These are phyloP conservation scores for Strigomonas galati DNA, from an alignment of 208 protist genomes.

Conservation along the genomic window DNA sequence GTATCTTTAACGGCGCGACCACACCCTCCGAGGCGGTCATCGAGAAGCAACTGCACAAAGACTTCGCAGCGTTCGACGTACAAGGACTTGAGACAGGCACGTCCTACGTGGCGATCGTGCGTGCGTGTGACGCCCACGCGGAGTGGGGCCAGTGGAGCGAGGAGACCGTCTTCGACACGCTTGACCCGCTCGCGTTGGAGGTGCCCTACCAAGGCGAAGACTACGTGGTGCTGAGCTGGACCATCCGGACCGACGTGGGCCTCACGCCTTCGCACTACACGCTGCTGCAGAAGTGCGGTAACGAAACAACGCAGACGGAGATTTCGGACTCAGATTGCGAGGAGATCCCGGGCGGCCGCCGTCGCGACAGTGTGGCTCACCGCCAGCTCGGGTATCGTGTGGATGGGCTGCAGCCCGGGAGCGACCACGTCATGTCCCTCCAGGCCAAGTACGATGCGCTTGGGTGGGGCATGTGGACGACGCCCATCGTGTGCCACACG, in stretches of 20 bases:
- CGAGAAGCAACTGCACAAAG: constrained; percentile 85
- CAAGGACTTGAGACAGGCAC: constrained; percentile 54
- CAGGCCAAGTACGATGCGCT: constrained; percentile 78
- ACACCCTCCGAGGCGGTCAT: constrained; percentile 73
- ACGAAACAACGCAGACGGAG: constrained; percentile 17
- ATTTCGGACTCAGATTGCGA: not conserved
- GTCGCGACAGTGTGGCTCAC: not conserved
- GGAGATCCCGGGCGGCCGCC: not conserved
- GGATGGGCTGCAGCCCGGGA: constrained; percentile 52
- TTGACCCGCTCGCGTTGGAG: constrained; percentile 40
- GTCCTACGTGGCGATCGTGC: constrained; percentile 77
- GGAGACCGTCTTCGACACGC: constrained; percentile 71
- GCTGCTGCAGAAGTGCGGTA: constrained; percentile 13
- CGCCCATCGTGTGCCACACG: constrained; percentile 60
- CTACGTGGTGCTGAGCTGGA: constrained; percentile 72
- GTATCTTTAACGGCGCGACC: constrained; percentile 69
- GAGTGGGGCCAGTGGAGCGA: constrained; percentile 89
- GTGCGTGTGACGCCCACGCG: constrained; percentile 53
- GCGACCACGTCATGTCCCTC: constrained; percentile 79
- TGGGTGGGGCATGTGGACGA: constrained; percentile 83
- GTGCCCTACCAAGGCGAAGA: constrained; percentile 65
- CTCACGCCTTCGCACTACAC: not conserved
- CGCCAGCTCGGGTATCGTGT: constrained; percentile 39
- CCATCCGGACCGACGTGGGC: not conserved
- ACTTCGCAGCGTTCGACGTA: constrained; percentile 55